Evolutionary conservation across 139 green algal species (phyloP).

Genomic region (Mychonastes homosphaera): DNA sequence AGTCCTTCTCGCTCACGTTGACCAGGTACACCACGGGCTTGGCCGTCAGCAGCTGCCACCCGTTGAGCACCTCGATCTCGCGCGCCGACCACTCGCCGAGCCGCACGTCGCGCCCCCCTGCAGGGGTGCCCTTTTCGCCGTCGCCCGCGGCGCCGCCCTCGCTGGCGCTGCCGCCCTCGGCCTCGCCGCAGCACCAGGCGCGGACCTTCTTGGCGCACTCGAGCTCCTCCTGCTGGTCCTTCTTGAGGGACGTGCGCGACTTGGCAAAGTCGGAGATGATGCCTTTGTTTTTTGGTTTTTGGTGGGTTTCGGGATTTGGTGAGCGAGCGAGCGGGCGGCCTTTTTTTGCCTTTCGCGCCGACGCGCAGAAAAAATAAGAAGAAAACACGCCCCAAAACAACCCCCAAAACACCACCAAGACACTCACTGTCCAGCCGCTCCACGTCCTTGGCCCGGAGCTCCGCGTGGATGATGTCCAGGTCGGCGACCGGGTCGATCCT

Average conservation of each 20-base stretch:
- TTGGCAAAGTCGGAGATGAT: conserved; percentile 44
- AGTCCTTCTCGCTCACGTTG: conserved; percentile 86
- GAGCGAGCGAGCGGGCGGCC: neutral
- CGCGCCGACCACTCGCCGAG: conserved; percentile 69
- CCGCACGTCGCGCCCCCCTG: conserved; percentile 67
- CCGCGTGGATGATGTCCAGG: conserved; percentile 92
- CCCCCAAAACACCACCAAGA: too few relatives aligned
- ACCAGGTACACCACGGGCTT: conserved; percentile 97
- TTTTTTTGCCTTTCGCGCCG: too few relatives aligned
- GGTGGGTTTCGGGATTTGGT: too few relatives aligned
- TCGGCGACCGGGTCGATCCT: conserved; percentile 91
- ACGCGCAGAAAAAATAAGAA: too few relatives aligned
- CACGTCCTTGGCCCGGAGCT: conserved; percentile 76
- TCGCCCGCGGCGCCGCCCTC: too few relatives aligned
- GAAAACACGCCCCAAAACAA: too few relatives aligned
- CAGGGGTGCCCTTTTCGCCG: conserved; percentile 27
- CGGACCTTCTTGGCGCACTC: conserved; percentile 26
- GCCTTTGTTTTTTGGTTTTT: conserved; percentile 1
- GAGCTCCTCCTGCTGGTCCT: conserved; percentile 82
- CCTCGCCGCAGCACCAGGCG: too few relatives aligned
- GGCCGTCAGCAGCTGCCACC: conserved; percentile 65
- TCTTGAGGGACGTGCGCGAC: conserved; percentile 42
- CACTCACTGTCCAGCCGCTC: conserved; percentile 36
- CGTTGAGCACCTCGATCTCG: conserved; percentile 81
- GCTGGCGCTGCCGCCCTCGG: too few relatives aligned